phyloP scores from a whole-genome alignment of 116 monocot genomes.

The Cymodocea nodosa region DNA sequence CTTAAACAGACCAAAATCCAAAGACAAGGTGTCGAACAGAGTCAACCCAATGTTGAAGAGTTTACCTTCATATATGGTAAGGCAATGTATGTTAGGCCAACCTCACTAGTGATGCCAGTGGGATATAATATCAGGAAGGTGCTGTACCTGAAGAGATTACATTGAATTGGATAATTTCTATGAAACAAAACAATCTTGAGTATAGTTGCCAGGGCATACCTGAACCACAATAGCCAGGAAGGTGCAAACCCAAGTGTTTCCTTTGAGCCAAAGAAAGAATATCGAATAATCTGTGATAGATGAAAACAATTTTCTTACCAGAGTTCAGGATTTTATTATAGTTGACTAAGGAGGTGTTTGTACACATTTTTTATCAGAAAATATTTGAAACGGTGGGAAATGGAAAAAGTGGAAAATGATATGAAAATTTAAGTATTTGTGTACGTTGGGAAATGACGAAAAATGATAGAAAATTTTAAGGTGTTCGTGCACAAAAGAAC shows the following conservation, averaged over 20 bases:
- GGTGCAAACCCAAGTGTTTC: conserved; percentile 75
- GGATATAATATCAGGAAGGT: conserved; percentile 82
- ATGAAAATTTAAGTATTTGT: no score
- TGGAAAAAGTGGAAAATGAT: no score
- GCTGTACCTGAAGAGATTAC: conserved; percentile 48
- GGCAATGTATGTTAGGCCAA: conserved; percentile 67
- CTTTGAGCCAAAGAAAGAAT: conserved; percentile 86
- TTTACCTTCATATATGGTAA: conserved; percentile 82
- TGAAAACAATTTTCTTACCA: not conserved
- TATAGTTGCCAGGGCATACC: conserved; percentile 23
- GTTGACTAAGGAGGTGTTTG: no score
- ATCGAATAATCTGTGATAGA: conserved; percentile 64
- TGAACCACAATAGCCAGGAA: conserved; percentile 89
- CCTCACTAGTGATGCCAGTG: conserved; percentile 75
- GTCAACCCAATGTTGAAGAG: not conserved
- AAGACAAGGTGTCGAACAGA: not conserved
- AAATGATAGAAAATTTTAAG: no score
- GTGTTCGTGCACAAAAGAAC: no score
- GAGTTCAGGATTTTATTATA: no score
- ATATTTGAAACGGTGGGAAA: no score
- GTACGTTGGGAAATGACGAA: no score
- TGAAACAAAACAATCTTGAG: no score
- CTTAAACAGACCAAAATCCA: not conserved
- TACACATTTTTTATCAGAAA: no score
- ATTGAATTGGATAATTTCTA: no score